phyloP scores from a whole-genome alignment of 1,139 yeast genomes.

The Zygotorulaspora mrakii region DNA sequence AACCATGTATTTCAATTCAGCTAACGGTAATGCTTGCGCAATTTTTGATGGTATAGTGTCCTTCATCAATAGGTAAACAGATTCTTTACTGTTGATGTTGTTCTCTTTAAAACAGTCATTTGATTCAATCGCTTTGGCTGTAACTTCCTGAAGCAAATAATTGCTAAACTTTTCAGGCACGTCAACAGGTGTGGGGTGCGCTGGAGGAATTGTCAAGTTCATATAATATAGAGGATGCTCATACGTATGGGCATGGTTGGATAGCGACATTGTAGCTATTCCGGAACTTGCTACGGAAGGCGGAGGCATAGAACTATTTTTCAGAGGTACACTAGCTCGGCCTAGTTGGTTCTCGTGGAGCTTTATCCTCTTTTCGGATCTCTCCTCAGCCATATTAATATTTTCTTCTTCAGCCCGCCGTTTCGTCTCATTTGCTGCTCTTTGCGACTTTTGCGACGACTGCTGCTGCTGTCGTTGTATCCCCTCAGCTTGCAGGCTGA shows the following conservation, averaged over 20 bases:
- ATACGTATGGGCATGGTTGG: neutral
- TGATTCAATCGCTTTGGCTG: constrained; percentile 12
- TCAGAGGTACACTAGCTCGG: neutral
- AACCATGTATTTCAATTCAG: constrained; percentile 81
- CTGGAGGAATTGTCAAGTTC: constrained; percentile 13
- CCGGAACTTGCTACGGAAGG: constrained; percentile 9
- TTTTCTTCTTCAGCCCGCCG: constrained; percentile 1
- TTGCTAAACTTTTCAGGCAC: constrained; percentile 7
- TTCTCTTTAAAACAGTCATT: constrained; percentile 21
- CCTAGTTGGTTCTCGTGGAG: neutral
- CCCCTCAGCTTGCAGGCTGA: neutral
- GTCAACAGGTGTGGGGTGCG: constrained; percentile 18
- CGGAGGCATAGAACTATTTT: neutral
- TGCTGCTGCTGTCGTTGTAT: constrained; percentile 3
- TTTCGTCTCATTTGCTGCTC: constrained; percentile 3
- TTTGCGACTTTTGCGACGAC: neutral
- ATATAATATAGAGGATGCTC: constrained; percentile 8
- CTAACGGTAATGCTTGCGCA: constrained; percentile 62
- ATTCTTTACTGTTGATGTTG: constrained; percentile 37
- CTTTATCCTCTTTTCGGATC: constrained; percentile 1
- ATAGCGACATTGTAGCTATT: constrained; percentile 7
- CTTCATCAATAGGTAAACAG: constrained; percentile 44
- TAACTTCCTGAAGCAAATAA: constrained; percentile 10
- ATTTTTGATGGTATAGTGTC: constrained; percentile 48
- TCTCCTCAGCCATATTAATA: neutral